Percentiles rank a stretch among this genome's conserved stretches.
These are phyloP conservation scores for Hanseniaspora lindneri DNA, from an alignment of 805 yeast species.

Conservation along the genomic window DNA sequence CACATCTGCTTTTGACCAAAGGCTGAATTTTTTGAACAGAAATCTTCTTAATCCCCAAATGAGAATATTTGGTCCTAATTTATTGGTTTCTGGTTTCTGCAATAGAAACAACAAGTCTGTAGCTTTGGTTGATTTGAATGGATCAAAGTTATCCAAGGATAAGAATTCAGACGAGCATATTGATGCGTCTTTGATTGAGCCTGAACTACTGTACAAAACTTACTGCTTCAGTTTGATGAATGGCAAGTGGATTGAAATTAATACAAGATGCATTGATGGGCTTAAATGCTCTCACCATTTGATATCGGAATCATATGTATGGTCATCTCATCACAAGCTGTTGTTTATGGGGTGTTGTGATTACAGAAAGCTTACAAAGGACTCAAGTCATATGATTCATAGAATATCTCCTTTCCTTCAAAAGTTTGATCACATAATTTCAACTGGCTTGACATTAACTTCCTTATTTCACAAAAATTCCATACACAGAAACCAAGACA, in stretches of 20 bases:
- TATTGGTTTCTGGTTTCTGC: conserved; percentile 49
- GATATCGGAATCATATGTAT: conserved; percentile 55
- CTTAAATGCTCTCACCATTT: conserved; percentile 41
- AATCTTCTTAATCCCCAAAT: conserved; percentile 46
- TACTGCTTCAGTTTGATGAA: conserved; percentile 27
- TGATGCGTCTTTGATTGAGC: too few species aligned
- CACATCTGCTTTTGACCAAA: conserved; percentile 19
- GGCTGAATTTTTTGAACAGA: conserved; percentile 27
- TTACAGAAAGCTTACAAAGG: conserved; percentile 19
- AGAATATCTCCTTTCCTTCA: conserved; percentile 30
- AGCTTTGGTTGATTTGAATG: conserved; percentile 31
- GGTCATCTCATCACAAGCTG: conserved; percentile 70
- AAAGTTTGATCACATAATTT: conserved; percentile 34
- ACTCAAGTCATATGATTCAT: background rate
- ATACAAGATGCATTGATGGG: conserved; percentile 41
- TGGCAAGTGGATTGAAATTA: conserved; percentile 51
- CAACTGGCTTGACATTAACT: conserved; percentile 45
- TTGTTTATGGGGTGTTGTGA: conserved; percentile 41
- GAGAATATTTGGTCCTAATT: conserved; percentile 53
- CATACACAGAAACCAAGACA: background rate
- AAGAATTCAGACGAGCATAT: conserved; percentile 20
- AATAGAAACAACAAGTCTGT: conserved; percentile 29
- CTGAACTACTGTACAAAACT: conserved; percentile 24
- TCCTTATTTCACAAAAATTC: conserved; percentile 29
- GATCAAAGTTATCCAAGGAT: conserved; percentile 44